These are phyloP conservation scores for Sherardia arvensis DNA, from an alignment of 257 asterid genomes.

Conservation along the genomic window DNA sequence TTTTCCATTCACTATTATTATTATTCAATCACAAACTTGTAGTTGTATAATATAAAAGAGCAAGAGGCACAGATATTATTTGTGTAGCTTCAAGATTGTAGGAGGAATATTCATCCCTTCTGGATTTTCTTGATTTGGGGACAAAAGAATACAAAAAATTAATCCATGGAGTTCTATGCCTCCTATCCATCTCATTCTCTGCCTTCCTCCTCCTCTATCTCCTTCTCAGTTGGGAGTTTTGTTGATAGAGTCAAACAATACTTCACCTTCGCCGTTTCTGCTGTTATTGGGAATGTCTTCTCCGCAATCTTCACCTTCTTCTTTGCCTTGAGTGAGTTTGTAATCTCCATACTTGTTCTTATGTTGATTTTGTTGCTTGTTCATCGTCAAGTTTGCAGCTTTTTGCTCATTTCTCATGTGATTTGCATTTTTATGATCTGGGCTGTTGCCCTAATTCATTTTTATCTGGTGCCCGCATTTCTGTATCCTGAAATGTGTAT, in stretches of 20 bases:
- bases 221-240: conserved; percentile 39
- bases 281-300: conserved; percentile 70
- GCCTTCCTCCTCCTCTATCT: conserved; percentile 39
- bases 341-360: not conserved
- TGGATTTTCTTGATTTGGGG: conserved; percentile 8
- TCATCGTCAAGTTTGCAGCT: conserved; percentile 11
- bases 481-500: not conserved
- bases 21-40: not conserved
- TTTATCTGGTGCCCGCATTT: not conserved
- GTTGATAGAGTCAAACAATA: conserved; percentile 55
- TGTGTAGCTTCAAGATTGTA: not conserved
- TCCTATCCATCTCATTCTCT: conserved; percentile 58
- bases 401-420: conserved; percentile 10
- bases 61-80: not conserved
- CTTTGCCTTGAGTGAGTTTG: conserved; percentile 69
- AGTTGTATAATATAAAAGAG: not conserved
- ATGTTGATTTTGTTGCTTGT: not conserved
- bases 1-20: not conserved
- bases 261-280: conserved; percentile 59
- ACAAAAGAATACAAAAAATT: not conserved
- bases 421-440: conserved; percentile 21
- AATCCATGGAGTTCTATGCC: conserved; percentile 68
- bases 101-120: conserved; percentile 4
- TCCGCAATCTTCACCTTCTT: conserved; percentile 84
- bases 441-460: conserved; percentile 1